These are phyloP conservation scores for Russula vinacea DNA, from an alignment of 768 basidiomycete species.

Conservation along the genomic window DNA sequence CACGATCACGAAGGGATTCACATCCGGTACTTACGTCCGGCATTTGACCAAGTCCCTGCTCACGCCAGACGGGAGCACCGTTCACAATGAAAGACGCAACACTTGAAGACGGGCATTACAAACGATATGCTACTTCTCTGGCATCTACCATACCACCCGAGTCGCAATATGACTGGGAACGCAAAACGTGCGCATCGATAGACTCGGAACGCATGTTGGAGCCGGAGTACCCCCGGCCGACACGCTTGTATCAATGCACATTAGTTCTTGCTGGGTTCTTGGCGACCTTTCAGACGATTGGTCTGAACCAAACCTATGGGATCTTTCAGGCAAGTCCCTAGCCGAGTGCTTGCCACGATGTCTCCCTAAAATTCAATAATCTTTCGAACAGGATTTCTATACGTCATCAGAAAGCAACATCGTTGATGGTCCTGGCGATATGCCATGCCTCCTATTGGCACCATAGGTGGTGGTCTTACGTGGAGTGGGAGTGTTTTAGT, in stretches of 20 bases:
- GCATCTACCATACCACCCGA: neutral
- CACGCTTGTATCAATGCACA: constrained; percentile 38
- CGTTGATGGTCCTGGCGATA: constrained; percentile 39
- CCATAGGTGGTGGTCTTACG: constrained; percentile 44
- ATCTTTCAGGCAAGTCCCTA: constrained; percentile 41
- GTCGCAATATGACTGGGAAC: neutral
- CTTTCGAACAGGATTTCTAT: constrained; percentile 41
- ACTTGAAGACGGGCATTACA: neutral
- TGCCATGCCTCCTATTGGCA: constrained; percentile 44
- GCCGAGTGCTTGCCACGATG: neutral
- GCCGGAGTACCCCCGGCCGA: constrained; percentile 29
- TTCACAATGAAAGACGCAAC: neutral
- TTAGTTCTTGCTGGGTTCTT: constrained; percentile 43
- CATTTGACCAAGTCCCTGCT: neutral
- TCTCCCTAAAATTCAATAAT: neutral
- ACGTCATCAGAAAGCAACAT: constrained; percentile 41
- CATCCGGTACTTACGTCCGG: neutral
- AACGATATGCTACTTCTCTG: neutral
- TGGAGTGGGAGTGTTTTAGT: constrained; percentile 49
- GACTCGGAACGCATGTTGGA: neutral
- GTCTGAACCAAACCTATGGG: constrained; percentile 44
- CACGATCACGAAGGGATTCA: neutral
- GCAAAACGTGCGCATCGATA: neutral
- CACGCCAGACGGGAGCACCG: constrained; percentile 1
- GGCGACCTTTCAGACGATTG: constrained; percentile 48